Percentiles rank a stretch among this genome's conserved stretches.
These are phyloP conservation scores for Cryptococcus sp. DNA, from an alignment of 1,284 basidiomycete species.

Conservation along the genomic window DNA sequence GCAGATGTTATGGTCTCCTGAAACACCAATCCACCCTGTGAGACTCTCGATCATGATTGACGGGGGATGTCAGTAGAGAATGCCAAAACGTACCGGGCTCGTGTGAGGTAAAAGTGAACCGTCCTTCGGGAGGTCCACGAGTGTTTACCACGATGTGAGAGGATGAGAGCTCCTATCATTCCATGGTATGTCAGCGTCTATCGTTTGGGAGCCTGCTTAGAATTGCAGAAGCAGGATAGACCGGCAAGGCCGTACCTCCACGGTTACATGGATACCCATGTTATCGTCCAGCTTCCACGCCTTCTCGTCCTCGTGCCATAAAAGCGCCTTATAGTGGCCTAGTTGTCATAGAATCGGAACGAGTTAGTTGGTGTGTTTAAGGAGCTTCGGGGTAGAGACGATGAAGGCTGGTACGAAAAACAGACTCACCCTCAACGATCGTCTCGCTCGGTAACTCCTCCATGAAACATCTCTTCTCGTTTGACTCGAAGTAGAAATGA, in stretches of 20 bases:
- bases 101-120: slow-evolving; percentile 96
- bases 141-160: slow-evolving; percentile 67
- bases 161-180: slow-evolving; percentile 32
- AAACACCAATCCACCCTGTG: neutral
- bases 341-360: too few relatives aligned
- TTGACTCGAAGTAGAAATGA: slow-evolving; percentile 89
- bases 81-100: slow-evolving; percentile 57
- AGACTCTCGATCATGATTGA: neutral
- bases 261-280: slow-evolving; percentile 84
- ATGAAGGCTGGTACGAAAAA: neutral
- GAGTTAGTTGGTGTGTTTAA: neutral
- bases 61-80: slow-evolving; percentile 1
- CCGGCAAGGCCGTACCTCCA: slow-evolving; percentile 62
- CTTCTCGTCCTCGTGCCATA: slow-evolving; percentile 76
- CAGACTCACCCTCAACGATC: slow-evolving; percentile 77
- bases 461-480: slow-evolving; percentile 89
- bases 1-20: slow-evolving; percentile 93
- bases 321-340: slow-evolving; percentile 90
- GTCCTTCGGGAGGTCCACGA: slow-evolving; percentile 80
- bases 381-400: neutral
- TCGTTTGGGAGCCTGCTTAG: neutral
- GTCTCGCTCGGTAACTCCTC: slow-evolving; percentile 98
- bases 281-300: slow-evolving; percentile 69
- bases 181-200: neutral
- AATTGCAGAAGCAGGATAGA: slow-evolving; percentile 5